A percentile compares a stretch with the other conserved stretches of the same genome.
phyloP scores from a whole-genome alignment of 345 rosid genomes.

The Arabidopsis arenosa region DNA sequence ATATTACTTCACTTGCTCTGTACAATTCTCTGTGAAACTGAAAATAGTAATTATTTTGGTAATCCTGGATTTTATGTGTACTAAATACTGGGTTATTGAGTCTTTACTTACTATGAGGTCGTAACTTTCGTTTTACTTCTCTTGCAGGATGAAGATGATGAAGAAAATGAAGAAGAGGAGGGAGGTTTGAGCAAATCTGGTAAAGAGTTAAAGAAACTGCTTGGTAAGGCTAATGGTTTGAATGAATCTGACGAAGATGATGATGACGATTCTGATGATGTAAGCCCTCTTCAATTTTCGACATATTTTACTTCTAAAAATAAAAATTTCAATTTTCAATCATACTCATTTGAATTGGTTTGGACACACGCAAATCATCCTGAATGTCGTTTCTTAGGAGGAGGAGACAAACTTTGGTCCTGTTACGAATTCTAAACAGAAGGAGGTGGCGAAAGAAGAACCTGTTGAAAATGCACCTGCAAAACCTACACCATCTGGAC shows the following conservation, averaged over 20 bases:
- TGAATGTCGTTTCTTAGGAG: slow-evolving; percentile 36
- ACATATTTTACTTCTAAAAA: not conserved
- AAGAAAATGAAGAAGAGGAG: slow-evolving; percentile 89
- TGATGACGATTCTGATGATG: slow-evolving; percentile 85
- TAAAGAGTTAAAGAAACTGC: slow-evolving; percentile 90
- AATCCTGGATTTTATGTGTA: not conserved
- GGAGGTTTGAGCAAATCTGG: slow-evolving; percentile 95
- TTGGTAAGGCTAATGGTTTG: slow-evolving; percentile 71
- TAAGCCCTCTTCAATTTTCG: slow-evolving; percentile 46
- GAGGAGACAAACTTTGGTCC: slow-evolving; percentile 66
- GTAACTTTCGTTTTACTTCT: slow-evolving; percentile 5
- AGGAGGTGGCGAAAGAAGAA: slow-evolving; percentile 79
- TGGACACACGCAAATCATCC: not conserved
- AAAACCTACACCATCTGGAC: slow-evolving; percentile 65
- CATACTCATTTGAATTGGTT: not conserved
- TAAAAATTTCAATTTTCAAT: not conserved
- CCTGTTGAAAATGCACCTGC: slow-evolving; percentile 70
- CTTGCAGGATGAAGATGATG: slow-evolving; percentile 85
- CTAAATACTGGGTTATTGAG: not conserved
- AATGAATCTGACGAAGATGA: slow-evolving; percentile 86
- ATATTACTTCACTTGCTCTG: slow-evolving; percentile 9
- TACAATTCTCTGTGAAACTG: slow-evolving; percentile 3
- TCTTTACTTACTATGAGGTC: not conserved
- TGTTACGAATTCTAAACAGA: slow-evolving; percentile 66
- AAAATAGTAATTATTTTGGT: not conserved